Conservation (phyloP, 2,329 filamentous ascomycete species). For the Neurospora sp. region DNA sequence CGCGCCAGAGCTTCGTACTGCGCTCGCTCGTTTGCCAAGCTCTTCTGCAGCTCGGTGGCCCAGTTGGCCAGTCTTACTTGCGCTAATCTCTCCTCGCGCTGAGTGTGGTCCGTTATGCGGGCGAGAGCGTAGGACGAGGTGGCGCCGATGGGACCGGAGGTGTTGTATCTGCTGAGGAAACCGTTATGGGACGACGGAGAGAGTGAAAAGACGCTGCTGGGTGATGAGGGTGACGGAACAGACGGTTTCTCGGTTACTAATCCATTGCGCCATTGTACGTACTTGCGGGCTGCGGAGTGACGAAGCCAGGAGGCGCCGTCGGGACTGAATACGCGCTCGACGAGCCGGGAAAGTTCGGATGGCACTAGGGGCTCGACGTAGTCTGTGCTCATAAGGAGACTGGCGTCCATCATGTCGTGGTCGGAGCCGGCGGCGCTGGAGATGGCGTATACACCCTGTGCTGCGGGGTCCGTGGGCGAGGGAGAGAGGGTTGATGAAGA, state of each 20-base stretch:
- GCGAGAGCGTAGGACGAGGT: constrained; percentile 48
- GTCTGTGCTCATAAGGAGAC: constrained; percentile 82
- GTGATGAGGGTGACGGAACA: not conserved
- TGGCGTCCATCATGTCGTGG: constrained; percentile 81
- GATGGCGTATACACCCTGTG: constrained; percentile 55
- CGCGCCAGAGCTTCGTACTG: constrained; percentile 54
- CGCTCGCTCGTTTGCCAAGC: constrained; percentile 62
- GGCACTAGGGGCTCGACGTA: constrained; percentile 72
- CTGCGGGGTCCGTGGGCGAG: constrained; percentile 19
- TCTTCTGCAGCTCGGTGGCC: constrained; percentile 72
- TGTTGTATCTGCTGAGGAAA: constrained; percentile 3
- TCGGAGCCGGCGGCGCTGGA: constrained; percentile 67
- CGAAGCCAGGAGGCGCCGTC: constrained; percentile 75
- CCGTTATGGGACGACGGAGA: not conserved
- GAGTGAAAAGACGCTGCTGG: not conserved
- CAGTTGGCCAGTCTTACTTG: constrained; percentile 66
- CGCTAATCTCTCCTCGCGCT: constrained; percentile 25
- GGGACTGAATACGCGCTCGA: constrained; percentile 66
- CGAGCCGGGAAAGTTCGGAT: constrained; percentile 62
- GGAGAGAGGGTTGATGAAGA: not conserved
- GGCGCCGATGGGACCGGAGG: constrained; percentile 17
- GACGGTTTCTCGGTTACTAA: not conserved
- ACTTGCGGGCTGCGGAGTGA: constrained; percentile 74
- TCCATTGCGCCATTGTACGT: constrained; percentile 56
- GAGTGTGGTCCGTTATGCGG: constrained; percentile 38